Evolutionary conservation across 805 yeast species (phyloP).

Genomic region (Wickerhamomyces sydowiorum): DNA sequence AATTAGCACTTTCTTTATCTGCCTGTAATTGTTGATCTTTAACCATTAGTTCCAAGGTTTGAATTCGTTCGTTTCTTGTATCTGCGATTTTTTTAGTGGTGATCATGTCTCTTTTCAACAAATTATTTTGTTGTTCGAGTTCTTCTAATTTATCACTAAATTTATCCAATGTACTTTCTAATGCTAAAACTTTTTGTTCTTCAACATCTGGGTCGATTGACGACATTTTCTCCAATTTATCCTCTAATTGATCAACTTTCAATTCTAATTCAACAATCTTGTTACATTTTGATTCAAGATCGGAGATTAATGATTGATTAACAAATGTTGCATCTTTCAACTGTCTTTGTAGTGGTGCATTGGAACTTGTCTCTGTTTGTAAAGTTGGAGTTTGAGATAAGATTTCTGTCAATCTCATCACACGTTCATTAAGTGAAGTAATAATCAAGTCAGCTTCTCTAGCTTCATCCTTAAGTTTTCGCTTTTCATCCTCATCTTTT

Average conservation of each 20-base stretch:
- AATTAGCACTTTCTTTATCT: constrained; percentile 40
- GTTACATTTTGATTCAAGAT: constrained; percentile 21
- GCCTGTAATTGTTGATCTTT: constrained; percentile 45
- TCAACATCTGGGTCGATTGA: constrained; percentile 10
- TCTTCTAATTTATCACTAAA: constrained; percentile 55
- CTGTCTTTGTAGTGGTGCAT: constrained; percentile 4
- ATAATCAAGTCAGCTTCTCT: neutral
- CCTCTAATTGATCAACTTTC: constrained; percentile 33
- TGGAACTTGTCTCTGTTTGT: neutral
- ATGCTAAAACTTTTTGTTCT: constrained; percentile 42
- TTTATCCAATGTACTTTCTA: constrained; percentile 54
- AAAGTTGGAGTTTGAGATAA: constrained; percentile 10
- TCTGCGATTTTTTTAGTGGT: constrained; percentile 52
- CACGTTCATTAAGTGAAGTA: constrained; percentile 4
- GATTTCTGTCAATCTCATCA: constrained; percentile 11
- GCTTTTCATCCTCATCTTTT: neutral
- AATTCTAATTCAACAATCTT: constrained; percentile 35
- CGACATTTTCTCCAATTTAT: constrained; percentile 21
- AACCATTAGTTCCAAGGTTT: constrained; percentile 43
- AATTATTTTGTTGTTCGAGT: constrained; percentile 54
- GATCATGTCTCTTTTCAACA: constrained; percentile 49
- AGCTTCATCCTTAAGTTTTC: neutral
- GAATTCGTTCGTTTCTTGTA: constrained; percentile 50
- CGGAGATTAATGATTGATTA: constrained; percentile 16
- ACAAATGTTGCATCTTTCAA: constrained; percentile 15